Evolutionary conservation across 495 filamentous ascomycete species (phyloP).

Genomic region (Aspergillus nanangensis): DNA sequence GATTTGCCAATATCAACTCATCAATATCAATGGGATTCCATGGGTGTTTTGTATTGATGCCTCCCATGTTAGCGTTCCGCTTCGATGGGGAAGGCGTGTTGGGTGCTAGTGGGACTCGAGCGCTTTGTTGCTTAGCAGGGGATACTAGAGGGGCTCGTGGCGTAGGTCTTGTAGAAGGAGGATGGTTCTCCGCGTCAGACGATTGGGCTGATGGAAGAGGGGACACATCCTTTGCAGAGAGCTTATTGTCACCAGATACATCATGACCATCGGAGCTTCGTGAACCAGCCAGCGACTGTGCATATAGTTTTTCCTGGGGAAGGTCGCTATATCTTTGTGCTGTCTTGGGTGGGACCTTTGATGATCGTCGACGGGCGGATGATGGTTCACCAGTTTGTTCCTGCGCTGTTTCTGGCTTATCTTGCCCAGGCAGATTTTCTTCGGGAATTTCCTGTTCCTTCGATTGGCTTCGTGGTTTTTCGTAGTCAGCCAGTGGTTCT

Average conservation of each 20-base stretch:
- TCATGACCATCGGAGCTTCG: slow-evolving; percentile 14
- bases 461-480: too few species aligned
- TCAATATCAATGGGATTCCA: slow-evolving; percentile 75
- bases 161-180: slow-evolving; percentile 58
- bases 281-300: slow-evolving; percentile 24
- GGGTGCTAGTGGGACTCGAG: slow-evolving; percentile 43
- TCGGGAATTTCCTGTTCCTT: too few species aligned
- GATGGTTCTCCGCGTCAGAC: slow-evolving; percentile 77
- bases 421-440: too few species aligned
- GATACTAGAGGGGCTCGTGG: slow-evolving; percentile 28
- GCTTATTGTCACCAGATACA: slow-evolving; percentile 7
- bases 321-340: slow-evolving; percentile 42
- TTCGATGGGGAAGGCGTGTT: slow-evolving; percentile 68
- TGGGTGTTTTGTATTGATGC: slow-evolving; percentile 53
- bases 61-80: slow-evolving; percentile 50
- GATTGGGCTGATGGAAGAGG: slow-evolving; percentile 61
- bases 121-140: slow-evolving; percentile 34
- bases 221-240: slow-evolving; percentile 20
- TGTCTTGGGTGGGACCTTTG: slow-evolving; percentile 37
- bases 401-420: too few species aligned
- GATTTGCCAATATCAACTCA: slow-evolving; percentile 43
- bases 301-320: slow-evolving; percentile 35
- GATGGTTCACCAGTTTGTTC: too few species aligned
- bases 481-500: too few species aligned
- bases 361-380: slow-evolving; percentile 21